phyloP scores from a whole-genome alignment of 345 rosid species.

The Gossypium anomalum region DNA sequence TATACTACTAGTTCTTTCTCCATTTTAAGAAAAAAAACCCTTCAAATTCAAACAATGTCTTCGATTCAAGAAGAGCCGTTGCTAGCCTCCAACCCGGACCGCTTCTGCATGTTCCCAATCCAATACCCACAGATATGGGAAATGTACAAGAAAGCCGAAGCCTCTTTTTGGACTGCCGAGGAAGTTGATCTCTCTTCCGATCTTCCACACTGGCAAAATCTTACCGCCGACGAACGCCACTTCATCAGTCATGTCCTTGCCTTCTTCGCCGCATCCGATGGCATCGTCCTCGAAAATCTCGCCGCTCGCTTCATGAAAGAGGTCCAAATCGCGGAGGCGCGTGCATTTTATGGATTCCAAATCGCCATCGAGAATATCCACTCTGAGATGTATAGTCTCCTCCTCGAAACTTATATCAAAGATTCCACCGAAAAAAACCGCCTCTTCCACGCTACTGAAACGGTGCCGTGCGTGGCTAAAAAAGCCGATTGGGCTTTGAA shows the following conservation, averaged over 20 bases:
- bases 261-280: constrained; percentile 95
- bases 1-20: neutral
- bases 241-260: constrained; percentile 89
- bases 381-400: constrained; percentile 92
- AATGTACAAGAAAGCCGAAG: constrained; percentile 96
- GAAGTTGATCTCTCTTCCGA: constrained; percentile 88
- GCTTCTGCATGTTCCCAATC: constrained; percentile 95
- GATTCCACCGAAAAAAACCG: constrained; percentile 49
- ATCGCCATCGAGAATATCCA: constrained; percentile 89
- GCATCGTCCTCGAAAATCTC: constrained; percentile 85
- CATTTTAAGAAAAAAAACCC: neutral
- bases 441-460: constrained; percentile 52
- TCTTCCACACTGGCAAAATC: constrained; percentile 66
- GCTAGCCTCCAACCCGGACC: constrained; percentile 61
- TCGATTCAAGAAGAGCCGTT: constrained; percentile 78
- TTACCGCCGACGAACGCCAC: constrained; percentile 53
- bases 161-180: constrained; percentile 95
- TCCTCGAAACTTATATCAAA: constrained; percentile 87
- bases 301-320: constrained; percentile 91
- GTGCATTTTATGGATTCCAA: constrained; percentile 93
- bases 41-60: constrained; percentile 30
- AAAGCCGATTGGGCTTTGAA: constrained; percentile 65
- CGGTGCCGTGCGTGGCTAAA: constrained; percentile 54
- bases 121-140: constrained; percentile 90
- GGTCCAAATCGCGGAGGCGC: constrained; percentile 86